Conservation (phyloP, 441 rosid genomes). For the Jatropha podagrica region DNA sequence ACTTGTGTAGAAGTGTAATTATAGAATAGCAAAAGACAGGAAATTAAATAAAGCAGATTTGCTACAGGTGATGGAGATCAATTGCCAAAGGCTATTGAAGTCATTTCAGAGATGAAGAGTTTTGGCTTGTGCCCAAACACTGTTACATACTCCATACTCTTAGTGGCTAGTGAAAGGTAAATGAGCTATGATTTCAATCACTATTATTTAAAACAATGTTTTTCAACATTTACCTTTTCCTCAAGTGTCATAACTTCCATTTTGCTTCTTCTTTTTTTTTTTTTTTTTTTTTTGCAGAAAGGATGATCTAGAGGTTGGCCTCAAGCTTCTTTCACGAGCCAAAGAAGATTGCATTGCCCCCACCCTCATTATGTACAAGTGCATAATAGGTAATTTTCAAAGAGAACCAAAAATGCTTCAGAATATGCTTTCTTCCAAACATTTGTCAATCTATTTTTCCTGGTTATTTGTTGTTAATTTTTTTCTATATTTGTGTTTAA, state of each 20-base stretch:
- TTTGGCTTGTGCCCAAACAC: constrained; percentile 60
- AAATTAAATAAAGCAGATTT: constrained; percentile 28
- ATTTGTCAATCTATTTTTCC: not conserved
- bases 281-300: constrained; percentile 42
- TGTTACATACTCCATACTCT: constrained; percentile 77
- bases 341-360: constrained; percentile 63
- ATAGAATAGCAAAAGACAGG: constrained; percentile 14
- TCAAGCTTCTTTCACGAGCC: constrained; percentile 64
- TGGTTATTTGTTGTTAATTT: not conserved
- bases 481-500: not conserved
- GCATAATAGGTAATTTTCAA: constrained; percentile 66
- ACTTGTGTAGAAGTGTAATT: constrained; percentile 9
- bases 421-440: not conserved
- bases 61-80: constrained; percentile 80
- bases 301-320: constrained; percentile 75
- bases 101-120: constrained; percentile 67
- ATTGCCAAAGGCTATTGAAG: constrained; percentile 71
- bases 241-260: constrained; percentile 12
- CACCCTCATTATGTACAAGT: constrained; percentile 61
- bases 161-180: constrained; percentile 84
- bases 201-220: not conserved
- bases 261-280: not conserved
- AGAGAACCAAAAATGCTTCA: not conserved
- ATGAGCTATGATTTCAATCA: constrained; percentile 18
- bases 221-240: constrained; percentile 16